phyloP scores from a whole-genome alignment of 768 basidiomycete species.

The Boletellus sp. region DNA sequence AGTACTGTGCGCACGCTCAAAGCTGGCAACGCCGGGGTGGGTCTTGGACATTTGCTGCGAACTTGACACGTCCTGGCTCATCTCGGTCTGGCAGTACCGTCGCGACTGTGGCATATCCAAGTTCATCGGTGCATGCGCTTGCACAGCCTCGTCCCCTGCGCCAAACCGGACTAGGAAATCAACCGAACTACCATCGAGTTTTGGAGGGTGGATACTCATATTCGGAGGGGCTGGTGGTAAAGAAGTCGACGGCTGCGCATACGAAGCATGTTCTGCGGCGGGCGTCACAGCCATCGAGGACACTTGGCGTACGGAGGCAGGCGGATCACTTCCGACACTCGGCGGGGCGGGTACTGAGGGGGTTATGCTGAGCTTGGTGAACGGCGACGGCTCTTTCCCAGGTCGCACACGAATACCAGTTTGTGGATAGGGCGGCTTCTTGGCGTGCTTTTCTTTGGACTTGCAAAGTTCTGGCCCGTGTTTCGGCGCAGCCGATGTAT shows the following conservation, averaged over 20 bases:
- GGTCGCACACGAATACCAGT: slow-evolving; percentile 47
- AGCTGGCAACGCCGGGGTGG: slow-evolving; percentile 2
- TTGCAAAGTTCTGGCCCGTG: slow-evolving; percentile 20
- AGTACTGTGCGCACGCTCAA: slow-evolving; percentile 22
- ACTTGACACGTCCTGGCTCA: slow-evolving; percentile 6
- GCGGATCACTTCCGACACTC: slow-evolving; percentile 11
- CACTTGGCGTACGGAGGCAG: slow-evolving; percentile 4
- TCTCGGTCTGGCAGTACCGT: slow-evolving; percentile 13
- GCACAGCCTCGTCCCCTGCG: slow-evolving; percentile 14
- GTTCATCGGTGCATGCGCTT: slow-evolving; percentile 10
- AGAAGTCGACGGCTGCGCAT: slow-evolving; percentile 13
- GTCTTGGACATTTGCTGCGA: slow-evolving; percentile 12
- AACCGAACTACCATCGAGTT: slow-evolving; percentile 10
- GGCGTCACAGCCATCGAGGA: slow-evolving; percentile 14
- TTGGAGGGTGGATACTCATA: slow-evolving; percentile 3
- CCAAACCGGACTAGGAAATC: slow-evolving; percentile 26
- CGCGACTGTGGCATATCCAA: slow-evolving; percentile 16
- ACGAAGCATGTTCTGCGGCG: slow-evolving; percentile 8
- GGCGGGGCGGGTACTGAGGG: slow-evolving; percentile 8
- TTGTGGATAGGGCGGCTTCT: slow-evolving; percentile 41
- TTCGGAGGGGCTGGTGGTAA: slow-evolving; percentile 8
- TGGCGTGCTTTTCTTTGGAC: slow-evolving; percentile 40
- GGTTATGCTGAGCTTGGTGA: slow-evolving; percentile 10
- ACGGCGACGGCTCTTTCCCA: slow-evolving; percentile 31
- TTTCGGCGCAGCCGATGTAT: slow-evolving; percentile 9